Evolutionary conservation across 2,329 filamentous ascomycete genomes (phyloP).

Genomic region (Dichotomopilus funicola): DNA sequence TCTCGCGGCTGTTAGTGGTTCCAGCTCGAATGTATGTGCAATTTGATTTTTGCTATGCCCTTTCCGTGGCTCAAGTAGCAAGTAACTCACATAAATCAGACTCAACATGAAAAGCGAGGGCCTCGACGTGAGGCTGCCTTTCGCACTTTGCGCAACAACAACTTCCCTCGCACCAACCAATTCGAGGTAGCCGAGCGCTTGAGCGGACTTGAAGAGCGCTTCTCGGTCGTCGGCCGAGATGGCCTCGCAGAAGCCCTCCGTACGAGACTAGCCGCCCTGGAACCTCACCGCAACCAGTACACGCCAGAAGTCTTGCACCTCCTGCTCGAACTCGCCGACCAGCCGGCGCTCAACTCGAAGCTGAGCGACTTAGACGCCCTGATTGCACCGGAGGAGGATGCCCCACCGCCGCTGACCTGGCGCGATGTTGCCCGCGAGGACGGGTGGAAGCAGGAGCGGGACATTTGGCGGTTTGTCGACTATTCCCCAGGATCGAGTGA

Average conservation of each 20-base stretch:
- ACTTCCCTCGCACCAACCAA: constrained; percentile 62
- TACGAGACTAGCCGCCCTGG: constrained; percentile 26
- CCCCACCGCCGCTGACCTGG: constrained; percentile 59
- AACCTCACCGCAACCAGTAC: constrained; percentile 49
- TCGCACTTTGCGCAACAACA: constrained; percentile 47
- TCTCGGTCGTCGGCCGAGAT: constrained; percentile 72
- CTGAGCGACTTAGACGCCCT: constrained; percentile 57
- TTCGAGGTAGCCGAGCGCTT: constrained; percentile 63
- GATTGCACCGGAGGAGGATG: constrained; percentile 37
- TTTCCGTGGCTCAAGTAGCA: constrained; percentile 8
- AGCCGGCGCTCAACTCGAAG: constrained; percentile 64
- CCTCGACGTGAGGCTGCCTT: constrained; percentile 43
- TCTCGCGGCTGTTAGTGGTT: constrained; percentile 52
- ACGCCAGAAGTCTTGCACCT: constrained; percentile 74
- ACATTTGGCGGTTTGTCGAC: constrained; percentile 65
- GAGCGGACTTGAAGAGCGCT: constrained; percentile 76
- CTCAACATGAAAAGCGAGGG: constrained; percentile 34
- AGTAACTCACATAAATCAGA: constrained; percentile 15
- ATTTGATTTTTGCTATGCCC: constrained; percentile 4
- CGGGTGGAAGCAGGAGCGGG: constrained; percentile 59
- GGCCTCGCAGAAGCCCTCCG: constrained; percentile 66
- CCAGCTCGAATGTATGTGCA: constrained; percentile 47
- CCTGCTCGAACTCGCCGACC: constrained; percentile 73
- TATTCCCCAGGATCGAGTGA: constrained; percentile 63
- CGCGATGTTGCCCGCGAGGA: constrained; percentile 72